These are phyloP conservation scores for Lindgomyces ingoldianus DNA, from an alignment of 495 filamentous ascomycete species.

Conservation along the genomic window DNA sequence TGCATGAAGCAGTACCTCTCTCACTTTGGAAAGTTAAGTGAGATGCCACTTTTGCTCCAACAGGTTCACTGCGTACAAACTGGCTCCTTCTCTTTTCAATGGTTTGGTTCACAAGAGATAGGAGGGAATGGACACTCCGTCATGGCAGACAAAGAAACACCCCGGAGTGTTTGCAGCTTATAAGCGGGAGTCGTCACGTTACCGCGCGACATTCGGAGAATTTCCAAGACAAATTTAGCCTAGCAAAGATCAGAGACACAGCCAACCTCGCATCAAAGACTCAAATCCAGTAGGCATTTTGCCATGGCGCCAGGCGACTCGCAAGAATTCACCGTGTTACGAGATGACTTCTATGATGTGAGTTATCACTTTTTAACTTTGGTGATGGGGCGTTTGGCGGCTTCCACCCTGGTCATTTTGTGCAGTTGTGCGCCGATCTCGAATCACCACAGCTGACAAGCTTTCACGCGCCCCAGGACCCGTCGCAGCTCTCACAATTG, in stretches of 20 bases:
- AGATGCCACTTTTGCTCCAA: too few relatives aligned
- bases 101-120: too few relatives aligned
- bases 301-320: constrained; percentile 19
- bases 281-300: not conserved
- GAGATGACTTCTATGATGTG: constrained; percentile 30
- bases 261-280: constrained; percentile 13
- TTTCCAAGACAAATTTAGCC: not conserved
- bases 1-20: too few relatives aligned
- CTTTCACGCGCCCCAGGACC: constrained; percentile 24
- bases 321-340: constrained; percentile 23
- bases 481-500: constrained; percentile 31
- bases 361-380: constrained; percentile 21
- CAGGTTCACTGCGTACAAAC: too few relatives aligned
- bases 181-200: too few relatives aligned
- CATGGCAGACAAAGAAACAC: too few relatives aligned
- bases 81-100: too few relatives aligned
- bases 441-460: constrained; percentile 6
- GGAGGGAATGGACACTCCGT: too few relatives aligned
- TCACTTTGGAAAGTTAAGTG: too few relatives aligned
- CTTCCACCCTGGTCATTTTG: constrained; percentile 24
- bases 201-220: constrained; percentile 5
- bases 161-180: too few relatives aligned
- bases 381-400: constrained; percentile 12
- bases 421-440: constrained; percentile 15
- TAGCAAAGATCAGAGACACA: not conserved